Conservation (phyloP, 2,329 filamentous ascomycete species). For the Nemania abortiva region DNA sequence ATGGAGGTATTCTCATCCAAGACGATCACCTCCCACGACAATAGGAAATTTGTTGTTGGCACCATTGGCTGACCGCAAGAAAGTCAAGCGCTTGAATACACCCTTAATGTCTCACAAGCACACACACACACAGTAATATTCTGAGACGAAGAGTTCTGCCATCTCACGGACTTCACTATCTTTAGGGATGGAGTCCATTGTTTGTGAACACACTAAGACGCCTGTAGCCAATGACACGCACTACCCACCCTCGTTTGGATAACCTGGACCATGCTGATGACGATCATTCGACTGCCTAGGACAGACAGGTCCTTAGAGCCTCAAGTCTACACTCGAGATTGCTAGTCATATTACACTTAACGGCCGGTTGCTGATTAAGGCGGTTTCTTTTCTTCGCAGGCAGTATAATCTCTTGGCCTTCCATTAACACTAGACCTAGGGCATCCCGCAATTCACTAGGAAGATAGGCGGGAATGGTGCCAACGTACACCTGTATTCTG, state of each 20-base stretch:
- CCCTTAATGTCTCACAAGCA: constrained; percentile 31
- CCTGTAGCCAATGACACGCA: constrained; percentile 35
- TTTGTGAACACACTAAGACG: constrained; percentile 40
- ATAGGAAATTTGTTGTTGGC: constrained; percentile 30
- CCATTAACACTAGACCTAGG: constrained; percentile 2
- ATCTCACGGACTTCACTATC: constrained; percentile 16
- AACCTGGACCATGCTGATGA: constrained; percentile 35
- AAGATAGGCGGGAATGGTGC: constrained; percentile 12
- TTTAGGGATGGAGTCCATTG: constrained; percentile 40
- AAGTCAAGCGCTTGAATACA: constrained; percentile 28
- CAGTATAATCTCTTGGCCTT: constrained; percentile 28
- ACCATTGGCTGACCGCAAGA: constrained; percentile 12
- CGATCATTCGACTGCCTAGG: constrained; percentile 39
- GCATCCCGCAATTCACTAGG: constrained; percentile 14
- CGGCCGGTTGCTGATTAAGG: constrained; percentile 8
- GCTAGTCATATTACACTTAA: constrained; percentile 40
- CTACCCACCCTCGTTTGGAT: constrained; percentile 18
- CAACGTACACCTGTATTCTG: no score
- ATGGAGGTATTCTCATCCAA: constrained; percentile 45
- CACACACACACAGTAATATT: constrained; percentile 14
- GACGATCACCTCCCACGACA: constrained; percentile 44
- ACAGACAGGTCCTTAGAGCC: constrained; percentile 39
- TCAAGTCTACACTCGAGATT: constrained; percentile 27
- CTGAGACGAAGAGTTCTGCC: neutral
- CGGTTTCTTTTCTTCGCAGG: neutral